phyloP scores from a whole-genome alignment of 208 protist species.

The Trypanosoma platydactyli region DNA sequence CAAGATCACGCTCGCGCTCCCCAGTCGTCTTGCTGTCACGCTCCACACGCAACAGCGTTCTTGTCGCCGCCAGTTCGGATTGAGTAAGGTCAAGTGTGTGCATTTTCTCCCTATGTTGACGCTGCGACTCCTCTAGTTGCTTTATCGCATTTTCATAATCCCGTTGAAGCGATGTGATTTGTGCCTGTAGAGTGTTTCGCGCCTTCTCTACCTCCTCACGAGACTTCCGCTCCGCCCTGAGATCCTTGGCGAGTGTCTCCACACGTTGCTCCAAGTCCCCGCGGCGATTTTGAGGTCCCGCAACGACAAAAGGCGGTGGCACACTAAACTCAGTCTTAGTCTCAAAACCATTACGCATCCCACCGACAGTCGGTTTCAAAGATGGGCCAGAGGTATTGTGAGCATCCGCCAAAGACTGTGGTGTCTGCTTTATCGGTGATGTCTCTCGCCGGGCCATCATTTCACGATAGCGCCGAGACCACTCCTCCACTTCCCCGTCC shows the following conservation, averaged over 20 bases:
- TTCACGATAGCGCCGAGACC: constrained; percentile 34
- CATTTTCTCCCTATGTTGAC: constrained; percentile 39
- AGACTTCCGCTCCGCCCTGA: constrained; percentile 1
- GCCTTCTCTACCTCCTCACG: constrained; percentile 17
- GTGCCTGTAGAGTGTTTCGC: constrained; percentile 10
- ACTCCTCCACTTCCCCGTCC: constrained; percentile 36
- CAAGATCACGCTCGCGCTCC: constrained; percentile 11
- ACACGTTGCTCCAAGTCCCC: constrained; percentile 13
- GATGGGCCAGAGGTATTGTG: neutral
- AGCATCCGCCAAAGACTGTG: neutral
- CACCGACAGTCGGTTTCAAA: neutral
- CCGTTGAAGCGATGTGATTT: constrained; percentile 32
- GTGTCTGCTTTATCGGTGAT: constrained; percentile 1
- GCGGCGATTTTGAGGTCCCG: neutral
- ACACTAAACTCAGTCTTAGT: neutral
- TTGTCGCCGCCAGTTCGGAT: constrained; percentile 29
- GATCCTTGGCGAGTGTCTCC: neutral
- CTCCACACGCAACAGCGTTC: constrained; percentile 35
- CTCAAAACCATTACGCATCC: neutral
- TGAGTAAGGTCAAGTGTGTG: constrained; percentile 13
- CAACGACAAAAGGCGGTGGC: constrained; percentile 13
- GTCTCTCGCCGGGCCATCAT: constrained; percentile 20
- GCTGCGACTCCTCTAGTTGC: constrained; percentile 52
- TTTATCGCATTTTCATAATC: constrained; percentile 23
- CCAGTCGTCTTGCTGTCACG: constrained; percentile 5